Evolutionary conservation across 305 asterid species (phyloP).

Genomic region (Withania somnifera): DNA sequence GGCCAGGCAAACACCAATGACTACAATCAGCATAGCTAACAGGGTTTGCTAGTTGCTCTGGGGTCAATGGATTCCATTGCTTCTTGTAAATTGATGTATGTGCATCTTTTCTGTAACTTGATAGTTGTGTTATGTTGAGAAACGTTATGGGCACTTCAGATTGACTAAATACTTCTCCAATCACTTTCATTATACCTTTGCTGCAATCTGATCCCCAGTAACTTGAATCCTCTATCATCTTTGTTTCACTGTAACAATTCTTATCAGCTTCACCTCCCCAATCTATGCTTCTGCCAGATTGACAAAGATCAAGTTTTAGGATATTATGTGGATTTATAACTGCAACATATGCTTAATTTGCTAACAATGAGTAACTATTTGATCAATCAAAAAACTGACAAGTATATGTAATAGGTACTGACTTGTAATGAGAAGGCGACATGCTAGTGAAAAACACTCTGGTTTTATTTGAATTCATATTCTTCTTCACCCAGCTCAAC

Average conservation of each 20-base stretch:
- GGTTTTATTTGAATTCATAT: constrained; percentile 44
- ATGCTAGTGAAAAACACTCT: constrained; percentile 67
- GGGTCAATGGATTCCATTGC: constrained; percentile 36
- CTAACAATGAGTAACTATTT: too few relatives aligned
- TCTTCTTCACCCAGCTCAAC: constrained; percentile 47
- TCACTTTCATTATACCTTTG: constrained; percentile 34
- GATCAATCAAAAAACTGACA: too few relatives aligned
- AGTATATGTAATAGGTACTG: too few relatives aligned
- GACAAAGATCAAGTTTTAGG: too few relatives aligned
- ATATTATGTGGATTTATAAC: too few relatives aligned
- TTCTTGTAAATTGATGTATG: constrained; percentile 61
- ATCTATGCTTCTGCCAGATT: constrained; percentile 47
- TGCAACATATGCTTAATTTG: too few relatives aligned
- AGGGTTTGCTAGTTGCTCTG: constrained; percentile 42
- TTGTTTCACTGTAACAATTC: constrained; percentile 50
- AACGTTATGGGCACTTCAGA: constrained; percentile 38
- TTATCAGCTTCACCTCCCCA: constrained; percentile 52
- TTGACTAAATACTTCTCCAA: constrained; percentile 25
- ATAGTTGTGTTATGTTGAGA: constrained; percentile 47
- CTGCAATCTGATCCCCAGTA: constrained; percentile 49
- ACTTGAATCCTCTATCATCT: constrained; percentile 24
- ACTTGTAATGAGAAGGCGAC: constrained; percentile 67
- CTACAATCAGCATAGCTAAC: constrained; percentile 44
- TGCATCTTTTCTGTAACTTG: constrained; percentile 49
- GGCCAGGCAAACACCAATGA: constrained; percentile 72